Evolutionary conservation across 164 flowering plant genomes (phyloP).

Genomic region (Berberis thunbergii): DNA sequence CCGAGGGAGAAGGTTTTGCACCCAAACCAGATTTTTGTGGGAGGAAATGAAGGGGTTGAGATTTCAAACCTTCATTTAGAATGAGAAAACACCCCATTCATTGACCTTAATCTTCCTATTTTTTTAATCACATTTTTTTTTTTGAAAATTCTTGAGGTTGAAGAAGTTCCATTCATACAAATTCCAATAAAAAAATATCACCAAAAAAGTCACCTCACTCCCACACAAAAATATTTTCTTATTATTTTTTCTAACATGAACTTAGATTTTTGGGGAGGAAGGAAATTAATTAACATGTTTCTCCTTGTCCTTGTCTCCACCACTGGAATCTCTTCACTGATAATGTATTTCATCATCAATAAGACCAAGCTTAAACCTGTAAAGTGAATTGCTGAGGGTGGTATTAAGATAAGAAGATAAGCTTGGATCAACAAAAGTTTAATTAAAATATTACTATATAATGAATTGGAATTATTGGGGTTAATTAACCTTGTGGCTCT

Average conservation of each 20-base stretch:
- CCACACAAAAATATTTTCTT: constrained; percentile 14
- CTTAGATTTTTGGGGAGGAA: constrained; percentile 27
- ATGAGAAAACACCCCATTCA: constrained; percentile 4
- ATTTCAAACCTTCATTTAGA: constrained; percentile 7
- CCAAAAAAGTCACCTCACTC: constrained; percentile 9
- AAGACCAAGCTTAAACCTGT: constrained; percentile 20
- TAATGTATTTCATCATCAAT: constrained; percentile 27
- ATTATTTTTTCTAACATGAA: constrained; percentile 11
- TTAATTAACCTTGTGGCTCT: constrained; percentile 3
- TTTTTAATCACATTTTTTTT: constrained; percentile 6
- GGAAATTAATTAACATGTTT: constrained; percentile 38
- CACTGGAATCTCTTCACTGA: constrained; percentile 27
- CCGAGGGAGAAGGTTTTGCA: no score
- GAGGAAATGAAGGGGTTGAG: no score
- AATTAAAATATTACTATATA: not conserved
- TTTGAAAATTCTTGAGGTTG: not conserved
- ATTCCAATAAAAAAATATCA: constrained; percentile 12
- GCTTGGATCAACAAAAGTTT: constrained; percentile 1
- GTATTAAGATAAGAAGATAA: constrained; percentile 18
- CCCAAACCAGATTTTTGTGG: no score
- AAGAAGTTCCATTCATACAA: constrained; percentile 15
- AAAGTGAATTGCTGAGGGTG: constrained; percentile 14
- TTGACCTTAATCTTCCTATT: constrained; percentile 31
- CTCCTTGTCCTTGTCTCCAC: constrained; percentile 37
- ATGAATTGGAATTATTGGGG: constrained; percentile 4